A percentile compares a stretch with the other conserved stretches of the same genome.
Conservation (phyloP, 1,139 yeast species). For the Ashbya aceris region DNA sequence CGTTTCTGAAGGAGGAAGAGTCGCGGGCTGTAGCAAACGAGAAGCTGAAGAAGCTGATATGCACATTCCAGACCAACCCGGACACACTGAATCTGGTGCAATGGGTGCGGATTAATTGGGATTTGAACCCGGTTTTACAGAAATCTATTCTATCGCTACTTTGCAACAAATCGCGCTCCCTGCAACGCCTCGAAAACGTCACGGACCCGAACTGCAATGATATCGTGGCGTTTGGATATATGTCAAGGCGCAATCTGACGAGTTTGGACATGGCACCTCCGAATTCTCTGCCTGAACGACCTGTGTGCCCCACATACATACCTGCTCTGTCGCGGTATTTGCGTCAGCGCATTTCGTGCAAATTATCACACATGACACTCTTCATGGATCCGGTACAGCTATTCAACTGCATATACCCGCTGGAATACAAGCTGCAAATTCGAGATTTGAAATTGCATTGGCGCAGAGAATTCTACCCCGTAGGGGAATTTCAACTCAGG, state of each 20-base stretch:
- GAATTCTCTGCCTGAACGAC: conserved; percentile 29
- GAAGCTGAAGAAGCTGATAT: conserved; percentile 23
- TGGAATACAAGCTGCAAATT: conserved; percentile 28
- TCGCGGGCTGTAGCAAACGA: conserved; percentile 25
- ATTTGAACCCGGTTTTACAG: conserved; percentile 29
- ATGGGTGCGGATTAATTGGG: conserved; percentile 37
- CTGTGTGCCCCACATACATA: conserved; percentile 26
- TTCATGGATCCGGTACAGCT: conserved; percentile 33
- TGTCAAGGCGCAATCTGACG: conserved; percentile 21
- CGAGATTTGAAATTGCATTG: conserved; percentile 33
- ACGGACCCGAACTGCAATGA: conserved; percentile 32
- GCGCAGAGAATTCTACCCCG: conserved; percentile 32
- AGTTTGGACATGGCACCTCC: conserved; percentile 38
- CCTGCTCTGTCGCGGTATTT: conserved; percentile 25
- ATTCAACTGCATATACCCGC: conserved; percentile 29
- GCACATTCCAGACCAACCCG: conserved; percentile 21
- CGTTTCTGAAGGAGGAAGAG: conserved; percentile 23
- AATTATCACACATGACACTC: conserved; percentile 28
- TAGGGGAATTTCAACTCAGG: conserved; percentile 15
- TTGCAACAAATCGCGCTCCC: conserved; percentile 24
- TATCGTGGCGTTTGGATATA: conserved; percentile 25
- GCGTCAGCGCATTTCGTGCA: conserved; percentile 23
- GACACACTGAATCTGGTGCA: conserved; percentile 24
- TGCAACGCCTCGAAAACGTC: conserved; percentile 32
- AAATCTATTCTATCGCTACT: conserved; percentile 23